Percentiles rank a stretch among this genome's conserved stretches.
These are phyloP conservation scores for Cyberlindnera xylosilytica DNA, from an alignment of 805 yeast genomes.

Conservation along the genomic window DNA sequence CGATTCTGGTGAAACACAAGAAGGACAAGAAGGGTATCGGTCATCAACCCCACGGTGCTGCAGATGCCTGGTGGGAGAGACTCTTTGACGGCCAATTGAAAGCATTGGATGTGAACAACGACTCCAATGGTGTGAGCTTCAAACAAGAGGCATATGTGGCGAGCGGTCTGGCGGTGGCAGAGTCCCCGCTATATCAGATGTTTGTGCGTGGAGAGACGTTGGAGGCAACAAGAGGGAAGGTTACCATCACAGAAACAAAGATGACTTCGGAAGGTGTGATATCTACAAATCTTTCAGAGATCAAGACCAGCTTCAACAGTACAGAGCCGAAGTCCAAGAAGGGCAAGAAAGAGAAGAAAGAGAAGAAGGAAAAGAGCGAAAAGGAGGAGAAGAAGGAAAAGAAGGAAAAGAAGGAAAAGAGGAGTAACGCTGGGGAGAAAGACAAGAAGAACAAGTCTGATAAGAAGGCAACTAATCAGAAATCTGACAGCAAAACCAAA, in stretches of 20 bases:
- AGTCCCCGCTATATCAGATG: slow-evolving; percentile 77
- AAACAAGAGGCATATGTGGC: slow-evolving; percentile 50
- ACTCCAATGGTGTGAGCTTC: slow-evolving; percentile 41
- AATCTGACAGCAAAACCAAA: too few species aligned
- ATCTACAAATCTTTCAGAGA: slow-evolving; percentile 8
- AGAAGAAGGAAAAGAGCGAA: slow-evolving; percentile 4
- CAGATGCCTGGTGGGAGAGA: slow-evolving; percentile 96
- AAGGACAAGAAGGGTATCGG: slow-evolving; percentile 91
- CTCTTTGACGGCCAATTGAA: slow-evolving; percentile 91
- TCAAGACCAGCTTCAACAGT: slow-evolving; percentile 16
- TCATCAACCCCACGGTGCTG: slow-evolving; percentile 50
- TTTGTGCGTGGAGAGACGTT: slow-evolving; percentile 87
- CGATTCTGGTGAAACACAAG: slow-evolving; percentile 86
- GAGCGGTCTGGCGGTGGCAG: slow-evolving; percentile 44
- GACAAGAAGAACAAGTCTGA: background rate
- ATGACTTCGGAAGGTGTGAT: background rate
- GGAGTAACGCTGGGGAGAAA: slow-evolving; percentile 8
- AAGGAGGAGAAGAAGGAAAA: slow-evolving; percentile 7
- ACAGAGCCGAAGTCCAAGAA: slow-evolving; percentile 28
- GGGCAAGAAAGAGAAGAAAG: slow-evolving; percentile 15
- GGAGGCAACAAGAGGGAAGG: slow-evolving; percentile 64
- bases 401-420: slow-evolving; percentile 19
- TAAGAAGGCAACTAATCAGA: too few species aligned
- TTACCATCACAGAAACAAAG: slow-evolving; percentile 18
- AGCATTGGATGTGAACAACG: slow-evolving; percentile 56